Base-by-base conservation (phyloP, 2,329 filamentous ascomycete genomes). In the Colletotrichum tropicale region DNA sequence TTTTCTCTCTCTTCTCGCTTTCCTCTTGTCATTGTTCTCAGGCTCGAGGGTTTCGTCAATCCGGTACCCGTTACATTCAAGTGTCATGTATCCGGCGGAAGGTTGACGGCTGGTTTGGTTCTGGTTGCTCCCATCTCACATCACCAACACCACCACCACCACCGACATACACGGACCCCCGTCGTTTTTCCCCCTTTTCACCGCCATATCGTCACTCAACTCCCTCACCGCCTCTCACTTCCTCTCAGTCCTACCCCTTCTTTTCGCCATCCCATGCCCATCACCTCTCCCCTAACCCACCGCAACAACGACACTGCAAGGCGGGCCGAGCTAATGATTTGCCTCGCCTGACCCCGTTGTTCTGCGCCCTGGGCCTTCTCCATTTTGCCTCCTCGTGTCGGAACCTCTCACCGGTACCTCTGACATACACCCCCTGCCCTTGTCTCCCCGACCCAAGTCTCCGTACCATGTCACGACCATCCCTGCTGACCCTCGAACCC, bases 311-410 rank as follows among this genome's bases (percentile, higher is more conserved):
- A 38, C 66, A 26, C 66, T 69, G 66, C 66, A 69, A 24, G 55
- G 66, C 66, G 66, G 66, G 66, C 66, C 66, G 66, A 69, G 55
- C 66, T 69, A 60, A 61, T 80, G 76, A 21, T 77, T 78, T 68
- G 21, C 72, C 73, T 75, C 64, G 61, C 73, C 73, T 75, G 58
- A 66, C 67, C 69, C 43, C 69, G 65, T 48, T 60, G 52, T 62
- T 71, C 67, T 48, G 52, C 48, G 26, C 60, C 70, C 68, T 58
- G 62, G 55, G 16, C 30, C 21, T 74, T 64, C 34, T 30, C 43
- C 28, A 36, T 48, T 56, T 58, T 74, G 43, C 64, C 65, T 60
- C 71, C 58, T 71, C 60, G 55, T 38, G 36, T 56, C 43, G 56
- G 68, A 43, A 67, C 55, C 62, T 75, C 73, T 75, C 73, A 73